Evolutionary conservation across 495 filamentous ascomycete genomes (phyloP).

Genomic region (Talaromyces ruber): DNA sequence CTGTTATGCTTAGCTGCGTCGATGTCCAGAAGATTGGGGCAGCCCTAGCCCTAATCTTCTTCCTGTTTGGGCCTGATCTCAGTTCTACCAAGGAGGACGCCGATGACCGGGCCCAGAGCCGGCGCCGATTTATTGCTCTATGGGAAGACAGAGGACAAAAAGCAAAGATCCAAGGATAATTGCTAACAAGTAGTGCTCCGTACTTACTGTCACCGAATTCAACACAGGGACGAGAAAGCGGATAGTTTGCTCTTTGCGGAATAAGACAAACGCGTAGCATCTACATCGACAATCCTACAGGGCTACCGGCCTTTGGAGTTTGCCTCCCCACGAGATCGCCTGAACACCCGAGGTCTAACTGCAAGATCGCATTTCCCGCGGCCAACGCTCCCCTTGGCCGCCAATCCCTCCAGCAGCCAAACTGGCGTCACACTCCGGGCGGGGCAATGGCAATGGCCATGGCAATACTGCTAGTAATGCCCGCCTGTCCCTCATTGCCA

Average conservation of each 20-base stretch:
- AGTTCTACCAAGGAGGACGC: background rate
- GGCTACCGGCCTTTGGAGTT: background rate
- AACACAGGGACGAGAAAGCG: background rate
- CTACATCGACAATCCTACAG: background rate
- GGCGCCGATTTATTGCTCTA: background rate
- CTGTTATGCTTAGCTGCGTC: background rate
- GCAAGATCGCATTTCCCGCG: background rate
- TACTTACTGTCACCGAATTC: background rate
- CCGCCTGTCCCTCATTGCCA: conserved; percentile 70
- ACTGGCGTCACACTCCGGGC: conserved; percentile 13
- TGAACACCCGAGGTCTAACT: background rate
- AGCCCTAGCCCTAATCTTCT: background rate
- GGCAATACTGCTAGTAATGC: conserved; percentile 29
- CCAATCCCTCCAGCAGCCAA: conserved; percentile 19
- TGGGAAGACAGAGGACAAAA: background rate
- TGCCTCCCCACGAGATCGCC: background rate
- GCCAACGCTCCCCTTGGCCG: background rate
- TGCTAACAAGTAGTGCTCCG: background rate
- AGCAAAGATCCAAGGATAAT: background rate
- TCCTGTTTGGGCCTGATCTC: background rate
- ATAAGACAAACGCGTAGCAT: background rate
- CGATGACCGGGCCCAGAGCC: background rate
- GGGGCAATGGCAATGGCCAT: conserved; percentile 2
- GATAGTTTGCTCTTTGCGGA: background rate
- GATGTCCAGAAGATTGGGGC: background rate